Evolutionary conservation across 2,329 filamentous ascomycete species (phyloP).

Genomic region (Hymenoscyphus infarciens): DNA sequence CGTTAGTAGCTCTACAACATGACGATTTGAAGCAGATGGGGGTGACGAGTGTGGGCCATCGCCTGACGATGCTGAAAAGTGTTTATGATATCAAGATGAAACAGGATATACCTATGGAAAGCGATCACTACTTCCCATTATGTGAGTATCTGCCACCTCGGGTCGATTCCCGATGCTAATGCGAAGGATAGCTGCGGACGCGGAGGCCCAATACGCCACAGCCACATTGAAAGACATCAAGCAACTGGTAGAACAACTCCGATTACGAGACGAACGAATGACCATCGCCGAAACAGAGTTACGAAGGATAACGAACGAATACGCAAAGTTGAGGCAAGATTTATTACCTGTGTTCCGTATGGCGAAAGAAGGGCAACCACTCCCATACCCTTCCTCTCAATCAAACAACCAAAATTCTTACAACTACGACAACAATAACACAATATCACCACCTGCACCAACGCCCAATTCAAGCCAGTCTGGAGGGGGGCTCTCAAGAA

Average conservation of each 20-base stretch:
- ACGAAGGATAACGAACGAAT: constrained; percentile 81
- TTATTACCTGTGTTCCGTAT: constrained; percentile 85
- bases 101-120: constrained; percentile 85
- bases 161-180: constrained; percentile 21
- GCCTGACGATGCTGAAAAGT: constrained; percentile 89
- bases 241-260: constrained; percentile 83
- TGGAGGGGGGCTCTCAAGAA: constrained; percentile 59
- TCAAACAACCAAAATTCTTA: constrained; percentile 38
- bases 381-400: constrained; percentile 52
- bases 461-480: constrained; percentile 52
- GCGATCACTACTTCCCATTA: constrained; percentile 88
- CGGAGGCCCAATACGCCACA: constrained; percentile 76
- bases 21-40: constrained; percentile 96
- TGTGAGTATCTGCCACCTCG: constrained; percentile 55
- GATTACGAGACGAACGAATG: constrained; percentile 87
- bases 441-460: constrained; percentile 54
- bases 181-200: constrained; percentile 69
- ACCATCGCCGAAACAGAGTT: constrained; percentile 78
- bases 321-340: constrained; percentile 83
- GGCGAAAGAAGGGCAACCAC: constrained; percentile 85
- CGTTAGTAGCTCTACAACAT: constrained; percentile 81
- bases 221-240: constrained; percentile 93
- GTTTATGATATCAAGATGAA: constrained; percentile 96
- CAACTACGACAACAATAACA: constrained; percentile 47
- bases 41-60: constrained; percentile 86